These are phyloP conservation scores for Strobilomyces dryophilus DNA, from an alignment of 768 basidiomycete genomes.

Conservation along the genomic window DNA sequence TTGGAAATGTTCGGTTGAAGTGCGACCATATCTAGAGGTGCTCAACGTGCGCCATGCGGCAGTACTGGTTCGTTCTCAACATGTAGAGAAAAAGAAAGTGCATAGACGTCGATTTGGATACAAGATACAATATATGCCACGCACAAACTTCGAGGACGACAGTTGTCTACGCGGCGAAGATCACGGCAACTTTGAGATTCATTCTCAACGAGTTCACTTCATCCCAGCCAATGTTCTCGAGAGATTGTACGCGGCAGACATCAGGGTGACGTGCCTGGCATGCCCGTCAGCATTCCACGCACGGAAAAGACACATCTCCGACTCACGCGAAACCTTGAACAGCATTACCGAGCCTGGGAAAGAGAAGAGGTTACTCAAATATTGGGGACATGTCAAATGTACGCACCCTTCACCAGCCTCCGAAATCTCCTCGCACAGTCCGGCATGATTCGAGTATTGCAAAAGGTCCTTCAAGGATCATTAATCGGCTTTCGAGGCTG, in stretches of 20 bases:
- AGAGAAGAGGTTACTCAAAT: not conserved
- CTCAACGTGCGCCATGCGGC: too few species aligned
- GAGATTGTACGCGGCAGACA: slow-evolving; percentile 80
- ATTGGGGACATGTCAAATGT: not conserved
- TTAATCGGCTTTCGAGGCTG: not conserved
- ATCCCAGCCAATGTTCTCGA: slow-evolving; percentile 50
- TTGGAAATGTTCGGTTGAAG: too few species aligned
- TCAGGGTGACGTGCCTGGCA: slow-evolving; percentile 73
- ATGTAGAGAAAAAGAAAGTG: too few species aligned
- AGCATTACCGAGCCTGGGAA: slow-evolving; percentile 70
- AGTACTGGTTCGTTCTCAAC: too few species aligned
- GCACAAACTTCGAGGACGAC: too few species aligned
- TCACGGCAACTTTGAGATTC: too few species aligned
- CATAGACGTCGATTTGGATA: too few species aligned
- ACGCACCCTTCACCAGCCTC: slow-evolving; percentile 79
- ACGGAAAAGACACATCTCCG: not conserved
- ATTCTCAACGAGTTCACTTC: slow-evolving; percentile 10
- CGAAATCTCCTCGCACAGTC: slow-evolving; percentile 83
- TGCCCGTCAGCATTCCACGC: not conserved
- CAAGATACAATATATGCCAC: too few species aligned
- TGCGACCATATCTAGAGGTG: too few species aligned
- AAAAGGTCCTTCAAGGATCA: slow-evolving; percentile 55
- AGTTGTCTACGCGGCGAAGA: too few species aligned
- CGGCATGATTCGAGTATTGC: slow-evolving; percentile 83
- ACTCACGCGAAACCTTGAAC: slow-evolving; percentile 89